phyloP scores from a whole-genome alignment of 805 yeast genomes.

The Candida qinlingensis region DNA sequence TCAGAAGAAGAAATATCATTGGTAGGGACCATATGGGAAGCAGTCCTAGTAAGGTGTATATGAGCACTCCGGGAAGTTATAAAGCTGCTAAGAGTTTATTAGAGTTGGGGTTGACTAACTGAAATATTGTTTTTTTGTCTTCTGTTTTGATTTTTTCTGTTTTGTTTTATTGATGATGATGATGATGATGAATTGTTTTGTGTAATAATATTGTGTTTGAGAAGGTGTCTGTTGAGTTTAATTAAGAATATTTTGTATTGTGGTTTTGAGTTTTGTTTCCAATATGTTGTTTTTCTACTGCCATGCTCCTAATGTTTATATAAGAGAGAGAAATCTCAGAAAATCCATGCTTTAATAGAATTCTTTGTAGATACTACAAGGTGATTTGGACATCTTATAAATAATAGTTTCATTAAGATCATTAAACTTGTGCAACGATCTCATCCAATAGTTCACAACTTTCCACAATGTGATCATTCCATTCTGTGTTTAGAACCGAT shows the following conservation, averaged over 20 bases:
- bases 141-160: neutral
- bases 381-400: no score
- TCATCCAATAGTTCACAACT: conserved; percentile 18
- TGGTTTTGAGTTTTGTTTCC: no score
- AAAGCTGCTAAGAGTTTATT: conserved; percentile 43
- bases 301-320: no score
- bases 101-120: conserved; percentile 31
- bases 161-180: neutral
- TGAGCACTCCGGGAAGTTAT: conserved; percentile 42
- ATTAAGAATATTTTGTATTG: no score
- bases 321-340: no score
- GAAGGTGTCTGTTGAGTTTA: neutral
- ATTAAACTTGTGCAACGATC: conserved; percentile 11
- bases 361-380: no score
- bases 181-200: neutral
- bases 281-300: no score
- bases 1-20: conserved; percentile 2
- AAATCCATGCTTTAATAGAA: no score
- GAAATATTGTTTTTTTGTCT: neutral
- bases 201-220: neutral
- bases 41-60: conserved; percentile 9
- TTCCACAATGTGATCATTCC: conserved; percentile 22
- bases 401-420: no score
- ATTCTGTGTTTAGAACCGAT: conserved; percentile 8
- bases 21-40: conserved; percentile 1